Evolutionary conservation across 768 basidiomycete genomes (phyloP).

Genomic region (Kwoniella dendrophila): DNA sequence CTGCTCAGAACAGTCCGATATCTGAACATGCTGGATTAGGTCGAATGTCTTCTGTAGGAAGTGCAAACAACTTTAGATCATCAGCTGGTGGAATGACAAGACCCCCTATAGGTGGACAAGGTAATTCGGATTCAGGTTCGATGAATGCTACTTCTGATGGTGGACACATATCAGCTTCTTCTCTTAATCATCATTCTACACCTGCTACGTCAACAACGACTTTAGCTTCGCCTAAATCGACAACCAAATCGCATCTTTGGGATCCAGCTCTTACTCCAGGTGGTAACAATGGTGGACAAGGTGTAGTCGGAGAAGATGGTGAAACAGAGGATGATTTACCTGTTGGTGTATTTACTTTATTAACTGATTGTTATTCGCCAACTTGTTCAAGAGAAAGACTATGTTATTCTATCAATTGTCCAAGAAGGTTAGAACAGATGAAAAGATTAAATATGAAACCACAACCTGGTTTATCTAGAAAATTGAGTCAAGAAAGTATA

Average conservation of each 20-base stretch:
- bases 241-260: conserved; percentile 23
- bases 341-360: conserved; percentile 89
- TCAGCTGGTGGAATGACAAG: neutral
- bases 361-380: conserved; percentile 97
- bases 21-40: conserved; percentile 40
- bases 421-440: conserved; percentile 89
- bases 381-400: conserved; percentile 90
- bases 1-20: conserved; percentile 40
- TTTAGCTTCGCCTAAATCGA: conserved; percentile 32
- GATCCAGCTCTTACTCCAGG: neutral
- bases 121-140: conserved; percentile 29
- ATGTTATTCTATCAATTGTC: conserved; percentile 98
- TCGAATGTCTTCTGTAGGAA: conserved; percentile 24
- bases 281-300: neutral
- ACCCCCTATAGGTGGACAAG: conserved; percentile 8
- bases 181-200: conserved; percentile 33
- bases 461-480: conserved; percentile 81
- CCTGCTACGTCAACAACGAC: conserved; percentile 47
- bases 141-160: conserved; percentile 33
- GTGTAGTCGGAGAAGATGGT: conserved; percentile 36
- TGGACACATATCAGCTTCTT: conserved; percentile 23
- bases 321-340: conserved; percentile 63
- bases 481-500: conserved; percentile 77
- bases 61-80: conserved; percentile 12
- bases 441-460: conserved; percentile 91